phyloP scores from a whole-genome alignment of 2,329 filamentous ascomycete species.

The Fonsecaea erecta region DNA sequence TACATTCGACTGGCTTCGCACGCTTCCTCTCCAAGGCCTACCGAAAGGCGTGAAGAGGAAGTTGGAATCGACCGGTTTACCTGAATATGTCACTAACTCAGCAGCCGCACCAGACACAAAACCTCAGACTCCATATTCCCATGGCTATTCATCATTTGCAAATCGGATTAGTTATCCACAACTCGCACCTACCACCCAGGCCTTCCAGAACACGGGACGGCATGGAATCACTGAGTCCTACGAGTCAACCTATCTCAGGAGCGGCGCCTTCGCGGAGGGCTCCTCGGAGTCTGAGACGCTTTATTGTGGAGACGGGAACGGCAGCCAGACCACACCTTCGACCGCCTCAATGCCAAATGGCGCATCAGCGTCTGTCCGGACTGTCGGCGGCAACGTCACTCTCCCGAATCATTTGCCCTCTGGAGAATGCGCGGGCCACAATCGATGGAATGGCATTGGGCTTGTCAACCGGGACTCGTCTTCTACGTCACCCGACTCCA shows the following conservation, averaged over 20 bases:
- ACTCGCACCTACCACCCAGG: neutral
- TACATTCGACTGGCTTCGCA: slow-evolving; percentile 51
- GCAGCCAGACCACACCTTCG: slow-evolving; percentile 8
- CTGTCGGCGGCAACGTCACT: neutral
- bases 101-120: neutral
- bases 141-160: neutral
- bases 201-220: neutral
- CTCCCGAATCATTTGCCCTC: neutral
- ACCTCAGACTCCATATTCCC: slow-evolving; percentile 1
- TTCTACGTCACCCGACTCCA: slow-evolving; percentile 19
- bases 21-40: slow-evolving; percentile 37
- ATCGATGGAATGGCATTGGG: neutral
- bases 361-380: neutral
- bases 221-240: slow-evolving; percentile 1
- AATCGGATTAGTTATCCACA: neutral
- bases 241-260: neutral
- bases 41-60: slow-evolving; percentile 31
- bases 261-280: neutral
- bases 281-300: neutral
- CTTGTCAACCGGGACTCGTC: slow-evolving; percentile 12
- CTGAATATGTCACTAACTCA: neutral
- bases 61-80: slow-evolving; percentile 22
- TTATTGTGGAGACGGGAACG: neutral
- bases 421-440: neutral
- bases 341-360: neutral